A percentile compares a stretch with the other conserved stretches of the same genome.
Conservation (phyloP, 257 asterid species). For the Lavandula angustifolia region DNA sequence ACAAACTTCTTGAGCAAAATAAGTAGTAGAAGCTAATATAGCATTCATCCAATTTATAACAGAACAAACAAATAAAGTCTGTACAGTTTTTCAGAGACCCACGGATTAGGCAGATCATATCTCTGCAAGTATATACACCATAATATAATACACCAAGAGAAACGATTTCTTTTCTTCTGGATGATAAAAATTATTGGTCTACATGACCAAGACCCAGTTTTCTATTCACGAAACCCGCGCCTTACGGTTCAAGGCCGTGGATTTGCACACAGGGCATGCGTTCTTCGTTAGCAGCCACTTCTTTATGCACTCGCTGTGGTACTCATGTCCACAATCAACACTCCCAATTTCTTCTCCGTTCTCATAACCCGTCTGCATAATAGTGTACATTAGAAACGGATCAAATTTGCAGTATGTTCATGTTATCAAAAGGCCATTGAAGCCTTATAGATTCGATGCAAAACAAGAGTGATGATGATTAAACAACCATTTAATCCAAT, state of each 20-base stretch:
- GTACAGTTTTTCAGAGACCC: constrained; percentile 53
- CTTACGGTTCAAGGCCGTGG: constrained; percentile 47
- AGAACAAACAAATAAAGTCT: constrained; percentile 44
- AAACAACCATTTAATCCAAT: too few relatives aligned
- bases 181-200: too few relatives aligned
- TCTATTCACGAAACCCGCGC: not conserved
- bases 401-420: constrained; percentile 1
- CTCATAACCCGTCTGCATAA: constrained; percentile 51
- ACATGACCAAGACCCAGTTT: too few relatives aligned
- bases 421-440: not conserved
- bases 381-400: not conserved
- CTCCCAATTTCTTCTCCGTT: constrained; percentile 47
- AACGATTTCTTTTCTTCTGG: too few relatives aligned
- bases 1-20: too few relatives aligned
- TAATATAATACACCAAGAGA: too few relatives aligned
- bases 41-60: constrained; percentile 33
- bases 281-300: constrained; percentile 73
- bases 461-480: too few relatives aligned
- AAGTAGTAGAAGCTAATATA: constrained; percentile 5
- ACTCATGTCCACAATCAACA: constrained; percentile 69
- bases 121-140: too few relatives aligned
- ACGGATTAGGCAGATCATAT: not conserved
- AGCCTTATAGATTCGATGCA: not conserved
- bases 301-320: constrained; percentile 64
- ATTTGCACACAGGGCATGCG: constrained; percentile 72